Conservation (phyloP, 495 filamentous ascomycete species). For the Aspergillus panamensis region DNA sequence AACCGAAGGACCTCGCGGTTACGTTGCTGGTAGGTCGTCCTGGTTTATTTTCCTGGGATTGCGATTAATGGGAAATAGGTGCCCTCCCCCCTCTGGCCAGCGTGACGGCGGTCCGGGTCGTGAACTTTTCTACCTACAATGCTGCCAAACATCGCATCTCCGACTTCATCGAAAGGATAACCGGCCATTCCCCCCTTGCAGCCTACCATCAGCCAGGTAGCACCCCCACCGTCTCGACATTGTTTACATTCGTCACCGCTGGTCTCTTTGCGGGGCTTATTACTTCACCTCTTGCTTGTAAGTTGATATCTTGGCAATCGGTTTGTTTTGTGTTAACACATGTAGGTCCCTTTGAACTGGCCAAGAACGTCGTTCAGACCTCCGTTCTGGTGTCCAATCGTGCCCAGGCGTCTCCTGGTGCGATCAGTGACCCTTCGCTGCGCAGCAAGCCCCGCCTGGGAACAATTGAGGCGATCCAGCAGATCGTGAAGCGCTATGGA, state of each 20-base stretch:
- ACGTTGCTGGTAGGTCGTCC: constrained; percentile 39
- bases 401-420: constrained; percentile 54
- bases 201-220: constrained; percentile 68
- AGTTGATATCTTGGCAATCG: constrained; percentile 25
- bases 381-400: constrained; percentile 76
- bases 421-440: constrained; percentile 56
- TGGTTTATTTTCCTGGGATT: not conserved
- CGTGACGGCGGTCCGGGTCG: constrained; percentile 83
- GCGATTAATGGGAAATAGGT: constrained; percentile 44
- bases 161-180: constrained; percentile 41
- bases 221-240: constrained; percentile 62
- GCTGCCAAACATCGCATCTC: constrained; percentile 74
- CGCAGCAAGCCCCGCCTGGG: constrained; percentile 74
- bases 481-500: constrained; percentile 76
- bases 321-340: not conserved
- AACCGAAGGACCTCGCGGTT: constrained; percentile 46
- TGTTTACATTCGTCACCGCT: constrained; percentile 71
- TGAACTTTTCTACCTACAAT: constrained; percentile 93
- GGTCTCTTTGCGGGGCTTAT: constrained; percentile 76
- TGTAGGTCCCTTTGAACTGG: constrained; percentile 86
- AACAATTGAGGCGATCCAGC: constrained; percentile 72
- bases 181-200: constrained; percentile 65
- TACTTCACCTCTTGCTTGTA: constrained; percentile 83
- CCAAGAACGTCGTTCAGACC: constrained; percentile 86
- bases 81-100: constrained; percentile 77